Percentiles rank a stretch among this genome's conserved stretches.
phyloP scores from a whole-genome alignment of 2,329 filamentous ascomycete genomes.

The Colletotrichum liriopes region DNA sequence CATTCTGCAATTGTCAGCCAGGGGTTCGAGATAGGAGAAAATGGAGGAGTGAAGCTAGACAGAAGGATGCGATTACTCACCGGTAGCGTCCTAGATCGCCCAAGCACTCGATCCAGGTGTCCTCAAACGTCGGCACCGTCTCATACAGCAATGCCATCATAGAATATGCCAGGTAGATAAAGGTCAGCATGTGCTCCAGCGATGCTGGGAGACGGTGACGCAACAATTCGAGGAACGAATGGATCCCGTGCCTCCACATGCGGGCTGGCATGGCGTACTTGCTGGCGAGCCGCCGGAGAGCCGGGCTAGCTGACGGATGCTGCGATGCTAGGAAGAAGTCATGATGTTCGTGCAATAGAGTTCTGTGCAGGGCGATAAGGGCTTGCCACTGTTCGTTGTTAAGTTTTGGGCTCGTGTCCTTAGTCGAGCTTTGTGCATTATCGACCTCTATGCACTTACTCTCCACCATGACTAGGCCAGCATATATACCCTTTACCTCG shows the following conservation, averaged over 20 bases:
- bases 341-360: conserved; percentile 85
- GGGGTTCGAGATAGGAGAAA: background rate
- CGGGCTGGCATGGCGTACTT: conserved; percentile 94
- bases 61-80: background rate
- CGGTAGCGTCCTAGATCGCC: conserved; percentile 87
- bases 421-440: conserved; percentile 68
- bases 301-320: conserved; percentile 82
- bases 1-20: conserved; percentile 65
- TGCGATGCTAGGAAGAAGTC: conserved; percentile 91
- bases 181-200: conserved; percentile 90
- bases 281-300: conserved; percentile 77
- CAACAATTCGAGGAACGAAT: conserved; percentile 85
- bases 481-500: conserved; percentile 89
- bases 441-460: conserved; percentile 90
- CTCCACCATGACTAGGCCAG: conserved; percentile 88
- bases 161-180: conserved; percentile 90
- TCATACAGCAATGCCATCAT: conserved; percentile 92
- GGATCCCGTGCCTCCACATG: conserved; percentile 96
- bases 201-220: conserved; percentile 82
- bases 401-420: conserved; percentile 58
- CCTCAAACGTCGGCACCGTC: conserved; percentile 84
- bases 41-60: background rate
- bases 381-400: conserved; percentile 86
- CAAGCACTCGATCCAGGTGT: conserved; percentile 95
- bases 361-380: conserved; percentile 85